A percentile compares a stretch with the other conserved stretches of the same genome.
These are phyloP conservation scores for Chytridiales sp. DNA, from an alignment of 371 early-diverging fungal genomes.

Conservation along the genomic window DNA sequence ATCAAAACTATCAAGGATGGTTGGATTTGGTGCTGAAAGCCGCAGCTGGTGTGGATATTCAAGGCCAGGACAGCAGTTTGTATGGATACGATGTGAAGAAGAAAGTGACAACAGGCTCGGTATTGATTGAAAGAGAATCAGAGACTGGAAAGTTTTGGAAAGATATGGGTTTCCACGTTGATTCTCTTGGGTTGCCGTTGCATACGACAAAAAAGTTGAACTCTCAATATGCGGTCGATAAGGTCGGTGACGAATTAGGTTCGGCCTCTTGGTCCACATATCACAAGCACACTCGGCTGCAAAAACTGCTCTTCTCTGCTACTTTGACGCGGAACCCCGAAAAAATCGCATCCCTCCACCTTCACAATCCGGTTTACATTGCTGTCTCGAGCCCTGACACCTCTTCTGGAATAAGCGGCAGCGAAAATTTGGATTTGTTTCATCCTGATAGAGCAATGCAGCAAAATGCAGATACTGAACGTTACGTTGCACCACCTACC, in stretches of 20 bases:
- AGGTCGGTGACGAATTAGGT: too few species aligned
- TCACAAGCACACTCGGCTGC: slow-evolving; percentile 34
- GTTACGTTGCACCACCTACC: slow-evolving; percentile 41
- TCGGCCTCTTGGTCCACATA: slow-evolving; percentile 10
- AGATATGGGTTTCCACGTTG: slow-evolving; percentile 3
- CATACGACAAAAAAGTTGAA: too few species aligned
- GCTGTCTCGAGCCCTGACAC: slow-evolving; percentile 25
- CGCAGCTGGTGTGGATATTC: slow-evolving; percentile 2
- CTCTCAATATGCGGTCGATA: too few species aligned
- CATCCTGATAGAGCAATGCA: not conserved
- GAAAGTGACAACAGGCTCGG: not conserved
- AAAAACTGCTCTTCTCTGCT: slow-evolving; percentile 89
- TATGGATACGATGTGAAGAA: slow-evolving; percentile 11
- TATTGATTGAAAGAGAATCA: not conserved
- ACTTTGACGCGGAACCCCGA: slow-evolving; percentile 91
- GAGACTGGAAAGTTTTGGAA: not conserved
- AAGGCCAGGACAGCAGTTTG: not conserved
- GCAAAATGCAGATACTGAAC: slow-evolving; percentile 11
- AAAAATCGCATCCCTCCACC: slow-evolving; percentile 79
- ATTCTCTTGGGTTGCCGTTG: slow-evolving; percentile 6
- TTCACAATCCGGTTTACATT: slow-evolving; percentile 51
- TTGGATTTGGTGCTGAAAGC: slow-evolving; percentile 77
- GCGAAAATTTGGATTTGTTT: not conserved
- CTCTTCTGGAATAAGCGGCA: not conserved
- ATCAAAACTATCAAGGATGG: slow-evolving; percentile 93